Evolutionary conservation across 2,329 filamentous ascomycete species (phyloP), one percentile per base, ranked within the genome.

Genomic region (Aspergillus calidoustus): DNA sequence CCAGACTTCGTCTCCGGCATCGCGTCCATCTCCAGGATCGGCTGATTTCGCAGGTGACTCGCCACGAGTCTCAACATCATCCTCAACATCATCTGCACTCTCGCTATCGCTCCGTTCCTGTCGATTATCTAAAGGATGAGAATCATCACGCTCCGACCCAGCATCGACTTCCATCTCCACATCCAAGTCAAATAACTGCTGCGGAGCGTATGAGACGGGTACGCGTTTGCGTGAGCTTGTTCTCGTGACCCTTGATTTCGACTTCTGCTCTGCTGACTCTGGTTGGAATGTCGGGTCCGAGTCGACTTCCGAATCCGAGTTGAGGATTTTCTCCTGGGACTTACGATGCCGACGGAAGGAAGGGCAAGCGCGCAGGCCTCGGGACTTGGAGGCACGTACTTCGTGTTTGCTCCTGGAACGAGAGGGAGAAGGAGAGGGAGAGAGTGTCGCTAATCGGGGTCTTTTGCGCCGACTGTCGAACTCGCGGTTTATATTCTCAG

Each of bases 381-480:
- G 28, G 19, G 19, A 17, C 9, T 49, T 8, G 17, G 13, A 7
- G 25, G 2, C 25, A 28, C 25, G 25, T 15, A 13, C 44, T 3
- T 25, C 23, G 5, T 17, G 22, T 8, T 44, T 38, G 2, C 4
- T 13, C n/a, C n/a, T 19, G 9, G 49, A 58, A 53, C 31, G 28
- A 46, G 25, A 49, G 25, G 9, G 28, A 48, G 34, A 22, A 17
- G 52, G 41, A 4, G 23, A 30, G 15, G 4, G 54, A 48, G 25
- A 30, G 17, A n/a, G 19, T 7, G 17, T 47, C 55, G n/a, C 62
- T 62, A 55, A 72, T 25, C 71, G 70, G 22, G 72, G 69, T 57
- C 71, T 68, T 62, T 78, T 79, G 22, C 61, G 69, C 30, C 67
- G 69, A 60, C 68, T 65, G 23, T 61, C 62, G 50, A 79, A 58